Evolutionary conservation across 106 monocot genomes (phyloP), one percentile per base, ranked within the genome.

Genomic region (Allium sativum): DNA sequence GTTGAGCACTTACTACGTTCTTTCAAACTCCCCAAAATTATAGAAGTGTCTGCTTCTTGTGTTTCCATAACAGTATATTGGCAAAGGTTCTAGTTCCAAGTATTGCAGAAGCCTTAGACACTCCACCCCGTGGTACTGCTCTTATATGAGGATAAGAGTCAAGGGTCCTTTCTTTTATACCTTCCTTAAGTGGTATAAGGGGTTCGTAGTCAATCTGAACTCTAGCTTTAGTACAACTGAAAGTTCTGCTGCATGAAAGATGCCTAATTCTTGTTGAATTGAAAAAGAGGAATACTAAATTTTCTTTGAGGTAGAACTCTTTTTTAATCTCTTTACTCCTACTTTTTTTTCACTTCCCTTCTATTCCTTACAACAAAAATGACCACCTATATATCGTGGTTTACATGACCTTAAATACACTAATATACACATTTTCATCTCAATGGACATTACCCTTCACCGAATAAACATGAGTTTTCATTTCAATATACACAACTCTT

Each of bases 151-250:
- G 42, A 31, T 85, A 98, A 21, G 88, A 88, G 44, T 92, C 83
- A 18, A 98, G 68, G 12, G 98, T 98, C 68, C 68, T 84, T 62
- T n/a, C 96, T 88, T 77, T 84, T 41, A 98, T 59, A 16, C 88
- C 98, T 71, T 98, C 92, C 98, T 98, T 71, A 18, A 98, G 84
- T 48, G 96, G 70, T 46, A 98, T 81, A 66, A 92, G 81, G 66
- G 96, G 92, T 71, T 85, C 74, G 78, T 98, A 98, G 63, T 74
- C 80, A 70, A 98, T 74, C 56, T 76, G 80, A 55, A 80, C 71
- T 70, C 73, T 84, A 53, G 96, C 96, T 80, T 82, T 92, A 72
- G 79, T 58, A 54, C 72, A 85, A 56, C 62, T 92, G 65, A 98
- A 98, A 52, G 96, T 98, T 61, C 92, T 79, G 65, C 81, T 82